Percentiles rank a stretch among this genome's conserved stretches.
Evolutionary conservation across 2,329 filamentous ascomycete species (phyloP).

Genomic region (Didymella sp.): DNA sequence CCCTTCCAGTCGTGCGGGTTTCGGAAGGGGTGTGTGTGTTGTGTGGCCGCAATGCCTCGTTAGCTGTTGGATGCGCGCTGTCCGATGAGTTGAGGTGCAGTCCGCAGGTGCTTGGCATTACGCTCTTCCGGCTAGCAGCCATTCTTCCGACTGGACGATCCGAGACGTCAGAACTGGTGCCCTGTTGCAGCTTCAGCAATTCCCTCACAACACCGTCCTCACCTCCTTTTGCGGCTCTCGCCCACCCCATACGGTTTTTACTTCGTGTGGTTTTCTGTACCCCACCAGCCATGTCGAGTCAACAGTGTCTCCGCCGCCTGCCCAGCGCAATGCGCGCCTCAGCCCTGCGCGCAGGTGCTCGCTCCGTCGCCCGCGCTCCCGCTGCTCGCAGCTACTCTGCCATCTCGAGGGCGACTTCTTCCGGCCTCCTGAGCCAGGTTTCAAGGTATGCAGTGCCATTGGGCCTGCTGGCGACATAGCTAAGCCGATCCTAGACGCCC

Average conservation of each 20-base stretch:
- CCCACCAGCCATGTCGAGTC: slow-evolving; percentile 42
- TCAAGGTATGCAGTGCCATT: slow-evolving; percentile 38
- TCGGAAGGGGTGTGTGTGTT: slow-evolving; percentile 19
- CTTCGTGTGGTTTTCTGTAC: slow-evolving; percentile 19
- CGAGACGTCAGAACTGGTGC: slow-evolving; percentile 38
- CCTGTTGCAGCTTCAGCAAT: slow-evolving; percentile 36
- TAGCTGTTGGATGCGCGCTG: slow-evolving; percentile 25
- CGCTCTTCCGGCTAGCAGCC: slow-evolving; percentile 19
- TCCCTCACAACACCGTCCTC: slow-evolving; percentile 36
- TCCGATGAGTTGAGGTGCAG: slow-evolving; percentile 30
- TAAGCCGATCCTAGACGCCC: slow-evolving; percentile 38
- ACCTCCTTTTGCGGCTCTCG: slow-evolving; percentile 17
- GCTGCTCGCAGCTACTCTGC: slow-evolving; percentile 46
- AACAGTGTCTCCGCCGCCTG: slow-evolving; percentile 50
- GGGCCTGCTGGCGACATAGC: slow-evolving; percentile 6
- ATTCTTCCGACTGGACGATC: slow-evolving; percentile 31
- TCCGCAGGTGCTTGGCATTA: slow-evolving; percentile 27
- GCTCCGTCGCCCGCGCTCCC: slow-evolving; percentile 33
- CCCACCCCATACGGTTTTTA: slow-evolving; percentile 16
- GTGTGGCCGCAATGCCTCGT: slow-evolving; percentile 42
- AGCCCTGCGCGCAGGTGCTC: slow-evolving; percentile 40
- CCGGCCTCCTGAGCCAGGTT: slow-evolving; percentile 40
- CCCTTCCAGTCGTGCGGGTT: slow-evolving; percentile 23
- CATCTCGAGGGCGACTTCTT: slow-evolving; percentile 43
- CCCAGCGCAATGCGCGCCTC: slow-evolving; percentile 40